Percentiles rank a stretch among this genome's conserved stretches.
These are phyloP conservation scores for Artemisia argyi DNA, from an alignment of 129 eudicot genomes.

Conservation along the genomic window DNA sequence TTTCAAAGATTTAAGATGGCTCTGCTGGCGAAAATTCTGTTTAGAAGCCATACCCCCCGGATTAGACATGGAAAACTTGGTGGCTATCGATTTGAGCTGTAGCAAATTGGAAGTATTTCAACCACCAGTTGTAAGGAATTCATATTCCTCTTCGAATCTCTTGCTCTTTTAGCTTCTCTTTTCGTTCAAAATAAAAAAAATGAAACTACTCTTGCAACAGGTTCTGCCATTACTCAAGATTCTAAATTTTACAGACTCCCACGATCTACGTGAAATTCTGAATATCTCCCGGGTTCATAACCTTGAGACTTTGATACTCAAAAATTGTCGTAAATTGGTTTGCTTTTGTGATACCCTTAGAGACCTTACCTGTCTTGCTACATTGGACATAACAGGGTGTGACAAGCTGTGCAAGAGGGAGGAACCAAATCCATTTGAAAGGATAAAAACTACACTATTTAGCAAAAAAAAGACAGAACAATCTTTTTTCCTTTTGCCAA, in stretches of 20 bases:
- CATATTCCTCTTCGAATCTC: not conserved
- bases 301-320: conserved; percentile 16
- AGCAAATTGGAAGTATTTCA: conserved; percentile 28
- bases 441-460: too few species aligned
- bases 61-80: conserved; percentile 30
- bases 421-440: too few species aligned
- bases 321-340: conserved; percentile 17
- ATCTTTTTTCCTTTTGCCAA: too few species aligned
- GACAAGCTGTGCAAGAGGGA: too few species aligned
- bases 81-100: conserved; percentile 27
- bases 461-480: too few species aligned
- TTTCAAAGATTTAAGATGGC: conserved; percentile 26
- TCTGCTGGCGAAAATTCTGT: conserved; percentile 32
- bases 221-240: conserved; percentile 19
- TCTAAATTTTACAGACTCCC: conserved; percentile 34
- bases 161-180: not conserved
- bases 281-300: conserved; percentile 18
- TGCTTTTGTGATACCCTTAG: conserved; percentile 27
- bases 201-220: conserved; percentile 1
- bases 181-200: not conserved
- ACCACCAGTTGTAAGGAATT: conserved; percentile 22
- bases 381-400: not conserved
- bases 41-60: conserved; percentile 6
- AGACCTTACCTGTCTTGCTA: conserved; percentile 13
- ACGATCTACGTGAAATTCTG: conserved; percentile 1